Evolutionary conservation across 148 eudicot species (phyloP).

Genomic region (Spergularia marina): DNA sequence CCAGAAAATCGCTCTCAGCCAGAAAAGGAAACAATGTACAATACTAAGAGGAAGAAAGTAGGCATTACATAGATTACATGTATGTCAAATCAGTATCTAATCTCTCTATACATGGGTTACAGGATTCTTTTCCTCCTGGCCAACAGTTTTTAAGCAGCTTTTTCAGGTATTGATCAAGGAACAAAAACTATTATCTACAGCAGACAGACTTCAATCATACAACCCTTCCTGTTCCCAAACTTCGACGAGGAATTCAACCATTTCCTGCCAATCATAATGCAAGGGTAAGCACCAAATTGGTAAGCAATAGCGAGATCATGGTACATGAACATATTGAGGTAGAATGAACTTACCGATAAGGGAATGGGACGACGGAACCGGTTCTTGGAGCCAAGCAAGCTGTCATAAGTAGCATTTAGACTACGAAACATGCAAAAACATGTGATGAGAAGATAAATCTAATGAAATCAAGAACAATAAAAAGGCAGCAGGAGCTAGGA

Average conservation of each 20-base stretch:
- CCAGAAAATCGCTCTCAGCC: too few relatives aligned
- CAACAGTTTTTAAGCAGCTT: not conserved
- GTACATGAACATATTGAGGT: not conserved
- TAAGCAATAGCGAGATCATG: not conserved
- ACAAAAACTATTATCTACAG: not conserved
- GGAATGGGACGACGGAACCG: constrained; percentile 57
- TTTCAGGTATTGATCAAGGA: not conserved
- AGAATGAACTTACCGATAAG: constrained; percentile 46
- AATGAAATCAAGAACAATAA: not conserved
- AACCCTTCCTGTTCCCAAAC: constrained; percentile 81
- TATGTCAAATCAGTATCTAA: constrained; percentile 12
- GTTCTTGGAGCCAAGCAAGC: constrained; percentile 55
- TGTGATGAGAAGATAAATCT: constrained; percentile 6
- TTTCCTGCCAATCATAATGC: constrained; percentile 47
- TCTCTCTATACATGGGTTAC: constrained; percentile 24
- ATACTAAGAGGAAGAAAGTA: not conserved
- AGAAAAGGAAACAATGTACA: not conserved
- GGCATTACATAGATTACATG: constrained; percentile 11
- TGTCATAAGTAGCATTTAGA: constrained; percentile 56
- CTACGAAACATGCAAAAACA: constrained; percentile 32
- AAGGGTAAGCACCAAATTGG: constrained; percentile 2
- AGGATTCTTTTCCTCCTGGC: constrained; percentile 3
- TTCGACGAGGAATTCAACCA: constrained; percentile 74
- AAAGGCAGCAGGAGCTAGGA: not conserved
- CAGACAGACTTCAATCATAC: constrained; percentile 39